A percentile compares a stretch with the other conserved stretches of the same genome.
Conservation (phyloP, 768 basidiomycete genomes). For the Boletus huronensis region DNA sequence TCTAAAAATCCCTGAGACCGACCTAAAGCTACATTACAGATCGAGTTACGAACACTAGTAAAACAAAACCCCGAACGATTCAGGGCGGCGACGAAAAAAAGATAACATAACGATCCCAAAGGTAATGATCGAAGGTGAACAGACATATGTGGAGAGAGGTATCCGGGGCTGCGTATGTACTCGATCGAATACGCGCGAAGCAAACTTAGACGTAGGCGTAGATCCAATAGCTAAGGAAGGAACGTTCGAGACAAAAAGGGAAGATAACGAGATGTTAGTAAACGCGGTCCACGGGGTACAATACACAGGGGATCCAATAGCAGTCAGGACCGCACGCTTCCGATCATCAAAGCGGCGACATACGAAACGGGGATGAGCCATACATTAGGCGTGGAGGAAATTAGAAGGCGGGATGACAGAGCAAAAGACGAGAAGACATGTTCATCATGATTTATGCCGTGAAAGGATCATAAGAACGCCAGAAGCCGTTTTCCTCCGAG, state of each 20-base stretch:
- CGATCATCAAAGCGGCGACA: neutral
- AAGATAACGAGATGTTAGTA: neutral
- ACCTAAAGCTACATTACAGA: constrained; percentile 6
- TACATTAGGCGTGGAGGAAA: neutral
- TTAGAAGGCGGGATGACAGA: neutral
- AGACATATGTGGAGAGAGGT: neutral
- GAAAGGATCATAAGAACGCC: constrained; percentile 27
- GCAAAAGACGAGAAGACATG: neutral
- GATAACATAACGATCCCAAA: neutral
- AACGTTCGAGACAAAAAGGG: neutral
- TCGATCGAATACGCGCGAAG: neutral
- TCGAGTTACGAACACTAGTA: neutral
- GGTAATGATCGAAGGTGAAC: neutral
- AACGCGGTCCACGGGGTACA: constrained; percentile 3
- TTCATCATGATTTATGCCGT: constrained; percentile 16
- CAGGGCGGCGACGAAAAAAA: neutral
- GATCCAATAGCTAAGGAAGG: neutral
- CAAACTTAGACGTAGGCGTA: neutral
- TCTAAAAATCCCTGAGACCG: neutral
- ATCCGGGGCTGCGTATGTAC: neutral
- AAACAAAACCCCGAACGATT: neutral
- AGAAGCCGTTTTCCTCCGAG: constrained; percentile 20
- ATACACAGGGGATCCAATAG: constrained; percentile 14
- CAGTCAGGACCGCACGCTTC: neutral
- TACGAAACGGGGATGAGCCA: neutral